Evolutionary conservation across 306 rosid genomes (phyloP).

Genomic region (Neltuma alba): DNA sequence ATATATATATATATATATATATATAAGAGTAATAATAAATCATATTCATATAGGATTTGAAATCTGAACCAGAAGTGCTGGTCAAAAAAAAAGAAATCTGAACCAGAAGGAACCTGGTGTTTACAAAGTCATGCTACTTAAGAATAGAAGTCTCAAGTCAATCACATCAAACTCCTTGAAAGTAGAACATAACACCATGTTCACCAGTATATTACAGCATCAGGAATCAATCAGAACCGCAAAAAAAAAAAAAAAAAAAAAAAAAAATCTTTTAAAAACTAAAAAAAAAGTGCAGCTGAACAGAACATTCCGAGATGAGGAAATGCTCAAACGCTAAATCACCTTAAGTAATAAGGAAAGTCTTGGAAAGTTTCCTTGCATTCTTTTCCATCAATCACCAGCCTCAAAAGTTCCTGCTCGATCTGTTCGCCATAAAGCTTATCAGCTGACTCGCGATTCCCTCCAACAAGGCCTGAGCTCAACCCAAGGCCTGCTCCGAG

Average conservation of each 20-base stretch:
- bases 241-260: neutral
- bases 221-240: conserved; percentile 21
- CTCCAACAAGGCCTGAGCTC: conserved; percentile 82
- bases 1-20: no score
- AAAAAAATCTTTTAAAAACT: no score
- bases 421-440: conserved; percentile 68
- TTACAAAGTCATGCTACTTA: neutral
- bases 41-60: neutral
- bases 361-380: conserved; percentile 64
- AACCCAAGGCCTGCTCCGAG: conserved; percentile 91
- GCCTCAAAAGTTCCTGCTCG: conserved; percentile 69
- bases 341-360: conserved; percentile 89
- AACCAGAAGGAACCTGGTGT: neutral
- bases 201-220: neutral
- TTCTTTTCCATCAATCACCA: conserved; percentile 64
- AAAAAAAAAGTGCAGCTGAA: neutral
- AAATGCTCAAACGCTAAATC: conserved; percentile 7
- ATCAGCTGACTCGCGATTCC: conserved; percentile 51
- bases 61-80: no score
- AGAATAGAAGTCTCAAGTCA: neutral
- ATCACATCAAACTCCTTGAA: conserved; percentile 16
- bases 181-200: conserved; percentile 24
- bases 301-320: neutral
- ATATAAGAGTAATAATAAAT: neutral
- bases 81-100: no score